Percentiles rank a stretch among this genome's conserved stretches.
Evolutionary conservation across 2,329 filamentous ascomycete genomes (phyloP).

Genomic region (Ceratocystiopsis sp.): DNA sequence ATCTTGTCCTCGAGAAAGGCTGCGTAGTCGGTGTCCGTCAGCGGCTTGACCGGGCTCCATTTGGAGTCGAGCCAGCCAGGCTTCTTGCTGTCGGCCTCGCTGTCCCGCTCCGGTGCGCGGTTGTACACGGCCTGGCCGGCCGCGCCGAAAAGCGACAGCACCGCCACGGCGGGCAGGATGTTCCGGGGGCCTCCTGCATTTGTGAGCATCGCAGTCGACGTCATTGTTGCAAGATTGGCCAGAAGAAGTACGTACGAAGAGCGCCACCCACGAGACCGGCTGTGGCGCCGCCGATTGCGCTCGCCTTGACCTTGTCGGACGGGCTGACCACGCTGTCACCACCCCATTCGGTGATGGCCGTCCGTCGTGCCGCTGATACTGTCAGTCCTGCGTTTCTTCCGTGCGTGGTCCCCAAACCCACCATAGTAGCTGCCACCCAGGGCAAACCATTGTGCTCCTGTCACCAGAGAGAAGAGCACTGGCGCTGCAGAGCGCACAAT

Average conservation of each 20-base stretch:
- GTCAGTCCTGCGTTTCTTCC: conserved; percentile 25
- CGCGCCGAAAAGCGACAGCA: conserved; percentile 25
- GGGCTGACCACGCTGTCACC: conserved; percentile 34
- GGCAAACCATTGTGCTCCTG: conserved; percentile 66
- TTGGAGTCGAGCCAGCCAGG: conserved; percentile 35
- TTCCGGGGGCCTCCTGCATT: conserved; percentile 32
- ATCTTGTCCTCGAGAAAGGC: conserved; percentile 54
- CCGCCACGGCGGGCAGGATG: conserved; percentile 31
- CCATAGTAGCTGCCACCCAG: conserved; percentile 65
- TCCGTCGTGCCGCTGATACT: conserved; percentile 13
- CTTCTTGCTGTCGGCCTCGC: not conserved
- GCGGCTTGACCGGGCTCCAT: conserved; percentile 53
- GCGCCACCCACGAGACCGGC: conserved; percentile 44
- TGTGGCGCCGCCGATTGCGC: conserved; percentile 52
- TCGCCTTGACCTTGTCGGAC: conserved; percentile 47
- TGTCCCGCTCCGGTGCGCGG: not conserved
- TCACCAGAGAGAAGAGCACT: conserved; percentile 52
- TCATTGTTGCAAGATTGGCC: too few species aligned
- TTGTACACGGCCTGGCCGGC: conserved; percentile 16
- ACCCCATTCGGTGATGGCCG: conserved; percentile 28
- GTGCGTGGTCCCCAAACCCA: conserved; percentile 19
- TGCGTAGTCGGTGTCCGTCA: conserved; percentile 58
- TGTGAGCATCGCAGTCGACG: not conserved
- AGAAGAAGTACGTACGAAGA: conserved; percentile 25
- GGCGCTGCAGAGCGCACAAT: conserved; percentile 52